Conservation (phyloP, 805 yeast genomes). For the Saccharomycopsis oosterbeekiorum region DNA sequence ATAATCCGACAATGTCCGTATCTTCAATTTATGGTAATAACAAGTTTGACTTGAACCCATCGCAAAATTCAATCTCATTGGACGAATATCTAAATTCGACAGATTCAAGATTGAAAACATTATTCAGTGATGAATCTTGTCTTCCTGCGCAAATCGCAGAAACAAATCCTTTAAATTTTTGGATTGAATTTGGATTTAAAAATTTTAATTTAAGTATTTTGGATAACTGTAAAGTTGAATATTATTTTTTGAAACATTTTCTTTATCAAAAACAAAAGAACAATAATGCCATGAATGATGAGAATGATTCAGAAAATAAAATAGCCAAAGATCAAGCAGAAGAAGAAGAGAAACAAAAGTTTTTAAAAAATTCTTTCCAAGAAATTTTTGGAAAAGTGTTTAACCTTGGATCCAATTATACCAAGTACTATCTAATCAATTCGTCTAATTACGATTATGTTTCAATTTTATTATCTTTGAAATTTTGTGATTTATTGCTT, state of each 20-base stretch:
- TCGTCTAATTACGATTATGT: slow-evolving; percentile 53
- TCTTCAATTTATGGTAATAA: not conserved
- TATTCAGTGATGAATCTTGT: slow-evolving; percentile 49
- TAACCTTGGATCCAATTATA: slow-evolving; percentile 37
- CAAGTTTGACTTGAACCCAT: not conserved
- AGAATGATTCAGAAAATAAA: not conserved
- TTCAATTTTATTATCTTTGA: slow-evolving; percentile 67
- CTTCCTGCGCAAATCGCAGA: slow-evolving; percentile 83
- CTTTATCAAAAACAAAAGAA: slow-evolving; percentile 33
- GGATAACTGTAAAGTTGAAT: slow-evolving; percentile 73
- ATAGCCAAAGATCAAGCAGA: not conserved
- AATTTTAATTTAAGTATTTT: slow-evolving; percentile 63
- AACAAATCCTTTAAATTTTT: slow-evolving; percentile 50
- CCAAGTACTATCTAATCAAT: slow-evolving; percentile 29
- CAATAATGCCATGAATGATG: slow-evolving; percentile 14
- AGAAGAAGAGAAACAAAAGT: not conserved
- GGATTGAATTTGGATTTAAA: slow-evolving; percentile 65
- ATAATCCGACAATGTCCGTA: too few relatives aligned
- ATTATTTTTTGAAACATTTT: slow-evolving; percentile 68
- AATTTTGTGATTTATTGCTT: slow-evolving; percentile 57
- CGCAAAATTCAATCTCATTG: slow-evolving; percentile 20
- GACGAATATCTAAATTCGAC: slow-evolving; percentile 45
- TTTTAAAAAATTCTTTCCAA: slow-evolving; percentile 18
- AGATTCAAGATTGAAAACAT: slow-evolving; percentile 50
- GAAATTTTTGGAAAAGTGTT: slow-evolving; percentile 45